Evolutionary conservation across 2,329 filamentous ascomycete genomes (phyloP), one percentile per base, ranked within the genome.

Genomic region (Aspergillus udagawae): DNA sequence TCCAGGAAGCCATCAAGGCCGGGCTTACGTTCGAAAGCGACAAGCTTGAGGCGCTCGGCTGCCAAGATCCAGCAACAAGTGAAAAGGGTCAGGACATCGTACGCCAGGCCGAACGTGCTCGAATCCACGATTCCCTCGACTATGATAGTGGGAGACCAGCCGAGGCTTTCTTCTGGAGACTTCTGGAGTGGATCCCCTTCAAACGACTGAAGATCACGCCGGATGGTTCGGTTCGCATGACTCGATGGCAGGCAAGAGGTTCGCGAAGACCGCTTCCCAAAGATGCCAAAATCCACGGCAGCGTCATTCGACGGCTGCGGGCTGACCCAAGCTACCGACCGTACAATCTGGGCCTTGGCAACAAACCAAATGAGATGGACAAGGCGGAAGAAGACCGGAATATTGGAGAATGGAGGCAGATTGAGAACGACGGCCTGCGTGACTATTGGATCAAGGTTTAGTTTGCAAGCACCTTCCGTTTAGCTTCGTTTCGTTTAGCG

Each of bases 1-100:
- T 90, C 1, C 75, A 81, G 44, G 83, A 86, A 69, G 83, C 83
- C 0, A 75, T 79, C 60, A 76, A 74, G 44, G 88, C 88, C 0
- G 88, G 88, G 0, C 79, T 92, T n/a, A 75, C 77, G 0, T 90
- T 92, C 59, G 88, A 92, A 61, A 29, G 57, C 1, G 29, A 48
- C 1, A 67, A 69, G 32, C 52, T 69, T 5, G 57, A 61, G 21
- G 49, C 28, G 12, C 56, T 64, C 21, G 57, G 61, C 2, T 69
- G 66, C 29, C 60, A 63, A n/a, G 52, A 64, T 10, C 54, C 60
- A 21, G 20, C 5, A 3, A 38, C 28, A 3, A 44, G 53, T 10
- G 17, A 51, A 9, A 56, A 48, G 9, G 38, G 62, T 6, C 20
- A 12, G 14, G 45, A 51, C 2, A 45, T 62, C 9, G 28, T 65